Percentiles rank a stretch among this genome's conserved stretches.
phyloP scores from a whole-genome alignment of 2,329 filamentous ascomycete genomes.

The Decorospora gaudefroyi region DNA sequence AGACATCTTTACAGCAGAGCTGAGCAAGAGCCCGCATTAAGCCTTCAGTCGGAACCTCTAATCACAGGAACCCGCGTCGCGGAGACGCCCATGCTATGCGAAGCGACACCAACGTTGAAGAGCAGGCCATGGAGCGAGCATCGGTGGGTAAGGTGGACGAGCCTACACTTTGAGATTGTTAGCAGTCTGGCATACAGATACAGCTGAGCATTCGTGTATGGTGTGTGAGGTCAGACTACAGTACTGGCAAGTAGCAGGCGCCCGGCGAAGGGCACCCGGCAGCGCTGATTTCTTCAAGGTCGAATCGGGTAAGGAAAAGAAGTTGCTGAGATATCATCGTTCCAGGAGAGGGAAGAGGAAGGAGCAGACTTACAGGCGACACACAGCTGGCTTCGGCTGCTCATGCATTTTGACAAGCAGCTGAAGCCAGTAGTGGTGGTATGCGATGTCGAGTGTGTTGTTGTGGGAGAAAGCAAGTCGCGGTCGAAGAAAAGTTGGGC shows the following conservation, averaged over 20 bases:
- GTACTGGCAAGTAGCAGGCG: conserved; percentile 93
- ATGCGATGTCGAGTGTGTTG: conserved; percentile 1
- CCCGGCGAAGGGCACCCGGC: conserved; percentile 64
- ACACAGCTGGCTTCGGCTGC: conserved; percentile 7
- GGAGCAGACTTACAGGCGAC: conserved; percentile 9
- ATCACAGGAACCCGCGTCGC: too few species aligned
- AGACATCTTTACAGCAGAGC: too few species aligned
- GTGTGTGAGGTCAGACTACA: conserved; percentile 67
- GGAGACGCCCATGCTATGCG: background rate
- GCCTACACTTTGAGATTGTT: conserved; percentile 13
- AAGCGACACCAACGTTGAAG: background rate
- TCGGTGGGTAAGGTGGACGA: conserved; percentile 3
- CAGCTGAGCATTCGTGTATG: background rate
- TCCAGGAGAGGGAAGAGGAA: conserved; percentile 38
- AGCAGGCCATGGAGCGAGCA: background rate
- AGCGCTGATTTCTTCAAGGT: conserved; percentile 78
- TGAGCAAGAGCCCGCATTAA: too few species aligned
- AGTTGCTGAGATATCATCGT: conserved; percentile 79
- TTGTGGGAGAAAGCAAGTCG: conserved; percentile 15
- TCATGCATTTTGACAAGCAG: conserved; percentile 5
- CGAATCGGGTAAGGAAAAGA: conserved; percentile 90
- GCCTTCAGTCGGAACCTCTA: too few species aligned
- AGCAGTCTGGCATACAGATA: conserved; percentile 14
- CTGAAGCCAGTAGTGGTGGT: conserved; percentile 10
- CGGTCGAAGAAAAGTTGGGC: conserved; percentile 29